A percentile compares a stretch with the other conserved stretches of the same genome.
Conservation (phyloP, 352 stramenopile genomes). For the Globisporangium ultimum region DNA sequence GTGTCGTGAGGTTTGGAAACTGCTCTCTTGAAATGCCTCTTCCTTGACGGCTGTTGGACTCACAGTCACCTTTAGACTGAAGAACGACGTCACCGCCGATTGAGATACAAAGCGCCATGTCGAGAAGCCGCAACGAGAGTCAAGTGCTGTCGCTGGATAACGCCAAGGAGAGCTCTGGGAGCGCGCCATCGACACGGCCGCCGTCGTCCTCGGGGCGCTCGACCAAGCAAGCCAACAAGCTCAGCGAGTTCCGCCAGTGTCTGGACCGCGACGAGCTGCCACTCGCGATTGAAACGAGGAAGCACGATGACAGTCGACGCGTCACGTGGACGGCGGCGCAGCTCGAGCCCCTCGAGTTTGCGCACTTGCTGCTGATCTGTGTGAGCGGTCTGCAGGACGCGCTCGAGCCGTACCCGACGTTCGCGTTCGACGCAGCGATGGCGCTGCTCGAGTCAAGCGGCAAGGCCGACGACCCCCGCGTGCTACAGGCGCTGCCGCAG, state of each 20-base stretch:
- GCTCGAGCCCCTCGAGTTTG: constrained; percentile 58
- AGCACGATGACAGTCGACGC: constrained; percentile 26
- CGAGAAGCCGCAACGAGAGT: constrained; percentile 16
- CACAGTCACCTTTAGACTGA: neutral
- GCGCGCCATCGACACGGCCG: neutral
- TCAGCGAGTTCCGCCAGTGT: constrained; percentile 72
- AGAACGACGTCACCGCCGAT: neutral
- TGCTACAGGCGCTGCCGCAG: constrained; percentile 51
- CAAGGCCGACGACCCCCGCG: constrained; percentile 32
- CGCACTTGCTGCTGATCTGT: constrained; percentile 71
- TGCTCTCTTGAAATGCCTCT: too few relatives aligned
- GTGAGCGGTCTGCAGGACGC: constrained; percentile 65
- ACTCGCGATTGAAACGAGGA: constrained; percentile 43
- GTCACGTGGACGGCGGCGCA: constrained; percentile 55
- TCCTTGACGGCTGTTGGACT: too few relatives aligned
- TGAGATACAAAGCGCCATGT: constrained; percentile 8
- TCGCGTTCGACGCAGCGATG: constrained; percentile 70
- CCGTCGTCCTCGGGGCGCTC: constrained; percentile 37
- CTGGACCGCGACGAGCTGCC: constrained; percentile 67
- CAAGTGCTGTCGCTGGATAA: constrained; percentile 58
- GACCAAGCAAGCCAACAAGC: constrained; percentile 52
- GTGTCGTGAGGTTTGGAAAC: neutral
- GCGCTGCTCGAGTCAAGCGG: constrained; percentile 46
- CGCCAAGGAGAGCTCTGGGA: neutral
- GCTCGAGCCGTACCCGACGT: constrained; percentile 69